Conservation (phyloP, 495 filamentous ascomycete genomes). For the Thermothielavioides terrestris region DNA sequence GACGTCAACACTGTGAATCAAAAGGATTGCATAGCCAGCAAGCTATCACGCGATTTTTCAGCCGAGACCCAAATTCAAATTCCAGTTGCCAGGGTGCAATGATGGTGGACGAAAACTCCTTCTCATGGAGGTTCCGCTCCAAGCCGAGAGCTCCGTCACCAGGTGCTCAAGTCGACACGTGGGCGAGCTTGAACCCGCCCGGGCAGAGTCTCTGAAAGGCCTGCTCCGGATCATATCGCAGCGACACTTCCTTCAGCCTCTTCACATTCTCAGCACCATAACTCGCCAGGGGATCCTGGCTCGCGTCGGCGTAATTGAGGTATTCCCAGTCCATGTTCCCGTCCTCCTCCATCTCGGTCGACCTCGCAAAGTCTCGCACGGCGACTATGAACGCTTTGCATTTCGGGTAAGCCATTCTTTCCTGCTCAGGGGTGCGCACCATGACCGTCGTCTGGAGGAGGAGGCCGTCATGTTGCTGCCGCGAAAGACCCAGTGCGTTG, state of each 20-base stretch:
- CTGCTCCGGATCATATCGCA: conserved; percentile 42
- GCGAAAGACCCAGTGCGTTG: conserved; percentile 44
- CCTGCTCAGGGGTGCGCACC: conserved; percentile 18
- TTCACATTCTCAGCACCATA: conserved; percentile 40
- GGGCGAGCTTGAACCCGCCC: conserved; percentile 30
- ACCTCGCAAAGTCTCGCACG: conserved; percentile 11
- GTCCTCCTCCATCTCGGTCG: conserved; percentile 4
- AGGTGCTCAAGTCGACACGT: too few relatives aligned
- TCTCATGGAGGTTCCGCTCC: too few relatives aligned
- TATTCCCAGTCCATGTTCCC: conserved; percentile 25
- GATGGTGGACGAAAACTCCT: too few relatives aligned
- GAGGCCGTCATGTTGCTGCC: conserved; percentile 23
- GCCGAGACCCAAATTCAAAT: too few relatives aligned
- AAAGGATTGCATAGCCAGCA: too few relatives aligned
- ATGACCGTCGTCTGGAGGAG: conserved; percentile 12
- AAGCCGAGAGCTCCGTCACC: too few relatives aligned
- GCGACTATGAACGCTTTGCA: conserved; percentile 8
- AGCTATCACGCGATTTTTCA: too few relatives aligned
- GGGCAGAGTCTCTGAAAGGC: conserved; percentile 43
- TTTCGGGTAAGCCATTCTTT: conserved; percentile 5
- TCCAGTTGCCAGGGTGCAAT: too few relatives aligned
- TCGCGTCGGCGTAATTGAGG: conserved; percentile 34
- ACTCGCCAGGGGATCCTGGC: conserved; percentile 38
- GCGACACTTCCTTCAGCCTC: conserved; percentile 27
- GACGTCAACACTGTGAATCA: too few relatives aligned